Conservation (phyloP, 2,329 filamentous ascomycete species). For the Botryotinia convoluta region DNA sequence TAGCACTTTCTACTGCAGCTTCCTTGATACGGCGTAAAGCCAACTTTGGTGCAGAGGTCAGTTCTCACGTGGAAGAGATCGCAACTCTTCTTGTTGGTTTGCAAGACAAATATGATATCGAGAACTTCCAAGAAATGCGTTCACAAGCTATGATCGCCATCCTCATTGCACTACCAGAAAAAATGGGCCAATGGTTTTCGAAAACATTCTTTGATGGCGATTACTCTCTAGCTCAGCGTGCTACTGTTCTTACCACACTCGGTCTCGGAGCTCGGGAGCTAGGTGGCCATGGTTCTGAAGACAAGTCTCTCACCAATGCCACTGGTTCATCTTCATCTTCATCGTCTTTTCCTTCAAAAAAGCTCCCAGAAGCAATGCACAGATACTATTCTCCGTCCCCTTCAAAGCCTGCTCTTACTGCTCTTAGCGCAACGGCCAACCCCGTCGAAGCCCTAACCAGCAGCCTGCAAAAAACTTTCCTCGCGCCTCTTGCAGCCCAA, state of each 20-base stretch:
- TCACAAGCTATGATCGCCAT: constrained; percentile 81
- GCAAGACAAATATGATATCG: constrained; percentile 80
- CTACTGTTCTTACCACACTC: constrained; percentile 75
- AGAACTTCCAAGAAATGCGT: constrained; percentile 71
- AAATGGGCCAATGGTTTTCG: constrained; percentile 81
- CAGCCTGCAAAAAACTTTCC: constrained; percentile 66
- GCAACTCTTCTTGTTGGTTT: constrained; percentile 74
- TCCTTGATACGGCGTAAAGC: constrained; percentile 83
- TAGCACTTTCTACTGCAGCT: constrained; percentile 75
- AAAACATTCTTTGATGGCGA: constrained; percentile 88
- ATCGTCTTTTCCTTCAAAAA: constrained; percentile 72
- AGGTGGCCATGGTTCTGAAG: constrained; percentile 63
- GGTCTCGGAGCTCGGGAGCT: constrained; percentile 82
- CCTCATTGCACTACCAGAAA: constrained; percentile 69
- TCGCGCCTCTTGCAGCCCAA: constrained; percentile 76
- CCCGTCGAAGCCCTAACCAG: constrained; percentile 64
- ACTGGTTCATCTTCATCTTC: constrained; percentile 31
- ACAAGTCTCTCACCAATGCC: constrained; percentile 36
- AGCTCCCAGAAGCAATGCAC: constrained; percentile 71
- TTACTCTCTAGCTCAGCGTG: constrained; percentile 82
- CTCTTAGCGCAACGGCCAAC: not conserved
- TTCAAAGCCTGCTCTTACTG: not conserved
- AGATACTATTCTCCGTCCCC: constrained; percentile 55
- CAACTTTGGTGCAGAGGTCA: constrained; percentile 83
- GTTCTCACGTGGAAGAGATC: constrained; percentile 78